Base-by-base conservation (phyloP, 1,284 basidiomycete genomes). In the Rhodotorula mucilaginosa region DNA sequence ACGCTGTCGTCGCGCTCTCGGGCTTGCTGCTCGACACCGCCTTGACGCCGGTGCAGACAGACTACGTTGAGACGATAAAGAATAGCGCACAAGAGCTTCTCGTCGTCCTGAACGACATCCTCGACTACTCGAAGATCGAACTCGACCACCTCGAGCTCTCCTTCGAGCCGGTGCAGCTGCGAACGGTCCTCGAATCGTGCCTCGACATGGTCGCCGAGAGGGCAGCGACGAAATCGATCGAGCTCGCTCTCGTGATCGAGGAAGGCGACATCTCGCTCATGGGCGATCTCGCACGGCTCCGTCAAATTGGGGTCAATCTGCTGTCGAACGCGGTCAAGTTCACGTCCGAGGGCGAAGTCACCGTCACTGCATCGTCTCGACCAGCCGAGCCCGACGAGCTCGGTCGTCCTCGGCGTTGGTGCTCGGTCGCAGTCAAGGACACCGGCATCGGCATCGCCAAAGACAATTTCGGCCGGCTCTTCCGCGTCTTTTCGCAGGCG, bases 131-230 rank as follows among this genome's bases (percentile, higher is more conserved):
- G 26, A 76, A 76, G 54, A 74, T 76, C 31, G 74, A 76, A 59
- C 56, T 70, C 10, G 74, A 76, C 52, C 72, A 72, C 46, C 69
- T 76, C 57, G 74, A 76, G 49, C 66, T 76, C 5, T 59, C 64
- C 5, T 46, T 46, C 26, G 74, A 76, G 19, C 31, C 61, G 1
- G 70, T 74, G 1, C 68, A 70, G 52, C 58, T 76, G 3, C 74
- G 74, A 1, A 26, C 47, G 12, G 68, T 73, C 1, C 58, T 76
- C 48, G 74, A 76, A 47, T 69, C 67, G 12, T 71, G 64, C 23
- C 57, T 76, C 59, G 74, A 76, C 70, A 76, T 76, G 72, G 58
- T 74, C 13, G 74, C 74, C n/a, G 74, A 76, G 21, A 65, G 74
- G 1, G 74, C 74, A 1, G 74, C 74, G 12, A 68, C 69, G 19